Conservation (phyloP, 768 basidiomycete genomes). For the Dictyophora rubrovolvata region DNA sequence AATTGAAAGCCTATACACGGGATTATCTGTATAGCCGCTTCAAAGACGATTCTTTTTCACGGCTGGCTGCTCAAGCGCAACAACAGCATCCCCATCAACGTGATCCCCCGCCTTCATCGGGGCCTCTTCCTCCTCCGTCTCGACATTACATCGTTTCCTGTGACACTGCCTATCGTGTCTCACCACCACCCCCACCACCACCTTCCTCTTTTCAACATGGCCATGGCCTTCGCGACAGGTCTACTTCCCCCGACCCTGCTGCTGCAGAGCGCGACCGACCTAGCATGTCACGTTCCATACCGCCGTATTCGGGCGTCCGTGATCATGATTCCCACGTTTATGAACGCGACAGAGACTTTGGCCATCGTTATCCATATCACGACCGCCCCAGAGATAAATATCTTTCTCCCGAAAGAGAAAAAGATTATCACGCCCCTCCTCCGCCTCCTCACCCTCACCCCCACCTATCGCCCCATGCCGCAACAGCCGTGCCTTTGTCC, state of each 20-base stretch:
- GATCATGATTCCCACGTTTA: background rate
- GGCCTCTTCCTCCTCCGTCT: constrained; percentile 12
- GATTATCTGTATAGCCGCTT: constrained; percentile 79
- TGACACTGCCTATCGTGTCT: constrained; percentile 15
- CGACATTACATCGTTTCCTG: constrained; percentile 9
- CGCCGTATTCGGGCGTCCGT: background rate
- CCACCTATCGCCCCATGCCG: background rate
- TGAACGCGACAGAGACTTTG: background rate
- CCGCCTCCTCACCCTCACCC: background rate
- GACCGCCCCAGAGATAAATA: background rate
- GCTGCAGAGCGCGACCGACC: background rate
- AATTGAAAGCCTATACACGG: constrained; percentile 74
- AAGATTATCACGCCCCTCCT: background rate
- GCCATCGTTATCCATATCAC: background rate
- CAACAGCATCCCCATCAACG: background rate
- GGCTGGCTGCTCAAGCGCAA: background rate
- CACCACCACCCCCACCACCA: background rate
- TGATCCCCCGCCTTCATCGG: constrained; percentile 21
- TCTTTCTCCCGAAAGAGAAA: background rate
- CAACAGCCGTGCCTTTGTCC: background rate
- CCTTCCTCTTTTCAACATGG: background rate
- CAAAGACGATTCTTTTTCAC: constrained; percentile 41
- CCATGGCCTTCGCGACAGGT: background rate
- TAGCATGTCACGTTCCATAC: background rate
- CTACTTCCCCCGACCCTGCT: background rate